These are phyloP conservation scores for Madurella fahalii DNA, from an alignment of 2,329 filamentous ascomycete genomes.

Conservation along the genomic window DNA sequence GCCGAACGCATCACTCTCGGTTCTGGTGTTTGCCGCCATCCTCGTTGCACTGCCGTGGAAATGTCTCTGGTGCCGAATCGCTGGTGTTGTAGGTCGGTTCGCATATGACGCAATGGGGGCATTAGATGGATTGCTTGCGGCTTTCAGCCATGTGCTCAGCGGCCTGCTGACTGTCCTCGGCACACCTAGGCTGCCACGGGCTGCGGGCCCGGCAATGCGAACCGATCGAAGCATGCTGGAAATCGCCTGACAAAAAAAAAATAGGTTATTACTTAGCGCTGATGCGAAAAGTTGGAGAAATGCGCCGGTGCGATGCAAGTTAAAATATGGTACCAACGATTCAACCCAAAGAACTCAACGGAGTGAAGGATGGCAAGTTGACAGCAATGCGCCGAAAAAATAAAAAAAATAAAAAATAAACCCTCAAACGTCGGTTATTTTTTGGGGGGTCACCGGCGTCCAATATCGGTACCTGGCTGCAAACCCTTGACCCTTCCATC, in stretches of 20 bases:
- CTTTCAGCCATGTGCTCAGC: slow-evolving; percentile 34
- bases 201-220: slow-evolving; percentile 32
- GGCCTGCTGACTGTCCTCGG: slow-evolving; percentile 33
- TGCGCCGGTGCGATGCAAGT: not conserved
- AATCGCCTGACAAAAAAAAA: slow-evolving; percentile 9
- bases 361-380: not conserved
- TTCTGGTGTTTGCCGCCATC: slow-evolving; percentile 60
- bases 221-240: slow-evolving; percentile 36
- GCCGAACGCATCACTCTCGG: slow-evolving; percentile 96
- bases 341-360: not conserved
- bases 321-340: not conserved
- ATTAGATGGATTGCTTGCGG: slow-evolving; percentile 19
- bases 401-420: slow-evolving; percentile 1
- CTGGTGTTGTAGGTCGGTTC: slow-evolving; percentile 23
- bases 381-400: slow-evolving; percentile 3
- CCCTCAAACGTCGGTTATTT: slow-evolving; percentile 2
- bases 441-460: not conserved
- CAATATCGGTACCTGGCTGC: slow-evolving; percentile 2
- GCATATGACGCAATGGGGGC: slow-evolving; percentile 20
- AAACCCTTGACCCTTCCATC: not conserved
- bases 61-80: slow-evolving; percentile 27
- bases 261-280: slow-evolving; percentile 5
- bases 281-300: not conserved
- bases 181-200: slow-evolving; percentile 29
- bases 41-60: slow-evolving; percentile 45